Base-by-base conservation (phyloP, 139 green algal species). In the Volvox reticuliferus region DNA sequence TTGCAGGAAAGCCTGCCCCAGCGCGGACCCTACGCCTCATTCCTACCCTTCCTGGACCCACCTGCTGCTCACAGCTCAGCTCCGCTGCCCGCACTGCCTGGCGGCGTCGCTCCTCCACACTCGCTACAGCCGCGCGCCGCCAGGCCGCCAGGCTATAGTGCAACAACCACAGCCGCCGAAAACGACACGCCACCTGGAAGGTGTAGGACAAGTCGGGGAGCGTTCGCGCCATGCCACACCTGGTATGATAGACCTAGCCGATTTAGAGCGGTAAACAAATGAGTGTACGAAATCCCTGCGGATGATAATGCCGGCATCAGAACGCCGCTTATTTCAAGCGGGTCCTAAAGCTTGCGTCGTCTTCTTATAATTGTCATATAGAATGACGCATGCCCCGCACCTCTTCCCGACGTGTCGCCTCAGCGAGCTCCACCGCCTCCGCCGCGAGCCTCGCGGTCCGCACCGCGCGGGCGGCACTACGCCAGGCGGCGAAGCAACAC, bases 151-250 rank as follows among this genome's bases (percentile, higher is more conserved):
- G 35, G 20, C 65, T 28, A 12, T 30, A 9, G 67, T 88, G 83
- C 67, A 88, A 68, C 67, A 80, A 68, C 83, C 83, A 79, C 71
- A 90, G 86, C 73, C 75, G 86, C 75, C 86, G 32, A 61, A 90
- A 90, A 55, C 81, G 86, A 9, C 0, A 16, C 30, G 86, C 86
- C 26, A 90, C 55, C 86, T 90, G 86, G 65, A 73, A 28, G 65
- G 26, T 55, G 55, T 1, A 30, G n/a, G 55, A 50, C 55, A 28
- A 61, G 81, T 55, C 44, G 44, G 44, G 44, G 9, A 55, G 9
- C 44, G 44, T 55, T 55, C 44, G 44, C 44, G 44, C 44, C 44
- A 55, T 55, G 44, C 44, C 44, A 5, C 44, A 9, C 44, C 44
- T 5, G 5, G 44, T 55, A 55, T 55, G 44, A 55, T 55, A 5